Evolutionary conservation across 2,329 filamentous ascomycete genomes (phyloP), one percentile per base, ranked within the genome.

Genomic region (Alternaria viburni): DNA sequence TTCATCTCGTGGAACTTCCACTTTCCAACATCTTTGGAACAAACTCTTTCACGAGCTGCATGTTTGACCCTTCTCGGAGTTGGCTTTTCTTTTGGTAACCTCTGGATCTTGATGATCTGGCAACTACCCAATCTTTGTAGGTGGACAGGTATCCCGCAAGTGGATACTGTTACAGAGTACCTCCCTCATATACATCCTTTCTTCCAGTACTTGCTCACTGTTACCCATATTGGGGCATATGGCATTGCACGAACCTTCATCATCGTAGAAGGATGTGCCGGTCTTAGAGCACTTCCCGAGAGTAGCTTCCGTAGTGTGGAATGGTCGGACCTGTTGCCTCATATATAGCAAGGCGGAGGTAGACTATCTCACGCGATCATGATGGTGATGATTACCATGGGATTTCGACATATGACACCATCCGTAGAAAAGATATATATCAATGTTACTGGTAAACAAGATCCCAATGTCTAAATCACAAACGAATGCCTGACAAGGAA

Each of bases 221-320:
- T 36, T 3, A 7, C 17, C 1, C 49, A 51, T 6, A 10, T 32
- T 2, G 49, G 49, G 9, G 1, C 49, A 32, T 36, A 36, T n/a
- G 49, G 49, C 15, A 6, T 36, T 2, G 28, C 49, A 1, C 8
- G 49, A 10, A 19, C 15, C 2, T 36, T 36, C 4, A 51, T 51
- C 49, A 51, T 51, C 13, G 13, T 51, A 8, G 49, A 36, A 23
- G 49, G 49, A 3, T 51, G 4, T 23, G 49, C 49, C n/a, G 26
- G 49, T 8, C 49, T 51, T 6, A 51, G 19, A 12, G 17, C 49
- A 2, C 49, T 52, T 52, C 49, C 30, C n/a, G 49, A 9, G 3
- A 52, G 30, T 19, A 41, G 30, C 30, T 52, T 17, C 28, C 19
- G 13, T 25, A n/a, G 13, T n/a, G 49, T 41, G 19, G 19, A 52